Evolutionary conservation across 257 asterid species (phyloP), one percentile per base, ranked within the genome.

Genomic region (Lithospermum erythrorhizon): DNA sequence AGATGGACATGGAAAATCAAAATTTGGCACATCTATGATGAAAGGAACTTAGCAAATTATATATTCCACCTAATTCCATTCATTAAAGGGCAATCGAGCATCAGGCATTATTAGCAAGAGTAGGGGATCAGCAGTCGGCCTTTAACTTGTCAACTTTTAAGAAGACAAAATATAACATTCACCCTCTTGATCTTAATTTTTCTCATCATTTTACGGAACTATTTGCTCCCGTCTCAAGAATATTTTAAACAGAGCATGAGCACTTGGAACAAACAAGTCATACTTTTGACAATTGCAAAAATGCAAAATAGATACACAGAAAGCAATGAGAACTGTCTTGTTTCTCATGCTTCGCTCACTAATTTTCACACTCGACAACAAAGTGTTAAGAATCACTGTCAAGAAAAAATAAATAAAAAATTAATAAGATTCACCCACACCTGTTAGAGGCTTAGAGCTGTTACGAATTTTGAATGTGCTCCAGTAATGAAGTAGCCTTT

Each of bases 401-500:
- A 74, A 27, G 69, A 41, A 57, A 61, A 72, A 81, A 57, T 53
- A 70, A 70, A 30, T 61, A 69, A 69, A 72, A 63, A 41, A 13
- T 41, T 41, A 58, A 65, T 53, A 47, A 60, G 66, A 63, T 64
- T 22, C 52, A n/a, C 30, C 57, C n/a, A 48, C 25, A 70, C 77
- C 71, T 53, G 62, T 78, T 70, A 80, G 41, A 49, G 57, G 71
- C 77, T 78, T 70, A 80, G 41, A 49, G 57, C 73, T 78, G 81
- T 63, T 76, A 84, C 1, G 81, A 65, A 58, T 70, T 83, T 11
- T 74, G 60, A 52, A 85, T 78, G 52, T 78, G 81, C 73, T 85
- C 97, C 91, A 90, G 52, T 81, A 90, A 72, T 0, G 95, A 83
- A 30, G 69, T 57, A 7, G 96, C 95, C 76, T 90, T 90, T 73